A percentile compares a stretch with the other conserved stretches of the same genome.
Evolutionary conservation across 352 stramenopile species (phyloP).

Genomic region (Pythium myriotylum): DNA sequence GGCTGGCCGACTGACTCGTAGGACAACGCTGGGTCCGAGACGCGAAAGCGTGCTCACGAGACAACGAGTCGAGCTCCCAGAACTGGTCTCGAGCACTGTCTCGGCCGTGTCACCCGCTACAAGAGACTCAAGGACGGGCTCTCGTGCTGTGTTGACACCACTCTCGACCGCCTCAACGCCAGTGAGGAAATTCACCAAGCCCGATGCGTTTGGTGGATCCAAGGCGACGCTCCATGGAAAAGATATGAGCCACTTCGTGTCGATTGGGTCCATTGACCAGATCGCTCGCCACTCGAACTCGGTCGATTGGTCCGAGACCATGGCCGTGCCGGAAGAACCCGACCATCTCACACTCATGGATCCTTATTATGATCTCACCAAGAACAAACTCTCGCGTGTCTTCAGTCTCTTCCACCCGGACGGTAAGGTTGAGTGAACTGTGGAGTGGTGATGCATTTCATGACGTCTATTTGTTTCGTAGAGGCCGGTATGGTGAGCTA

Average conservation of each 20-base stretch:
- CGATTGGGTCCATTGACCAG: constrained; percentile 52
- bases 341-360: constrained; percentile 75
- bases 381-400: constrained; percentile 64
- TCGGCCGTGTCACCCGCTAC: constrained; percentile 5
- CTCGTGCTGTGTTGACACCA: constrained; percentile 21
- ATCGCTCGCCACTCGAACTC: constrained; percentile 38
- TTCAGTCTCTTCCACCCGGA: constrained; percentile 71
- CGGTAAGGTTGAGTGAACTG: constrained; percentile 25
- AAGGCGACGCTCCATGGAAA: constrained; percentile 61
- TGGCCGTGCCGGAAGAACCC: constrained; percentile 44
- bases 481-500: constrained; percentile 62
- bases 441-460: background rate
- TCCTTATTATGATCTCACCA: constrained; percentile 85
- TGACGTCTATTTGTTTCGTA: background rate
- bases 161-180: constrained; percentile 10
- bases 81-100: constrained; percentile 9
- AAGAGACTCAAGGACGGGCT: constrained; percentile 2
- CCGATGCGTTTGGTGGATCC: background rate
- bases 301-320: constrained; percentile 70
- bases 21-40: constrained; percentile 6
- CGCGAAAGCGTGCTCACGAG: constrained; percentile 19
- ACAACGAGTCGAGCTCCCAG: constrained; percentile 13
- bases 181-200: constrained; percentile 9
- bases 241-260: constrained; percentile 65
- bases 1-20: constrained; percentile 1